Conservation (phyloP, 78 protist genomes). For the Anaeramoeba ignava region DNA sequence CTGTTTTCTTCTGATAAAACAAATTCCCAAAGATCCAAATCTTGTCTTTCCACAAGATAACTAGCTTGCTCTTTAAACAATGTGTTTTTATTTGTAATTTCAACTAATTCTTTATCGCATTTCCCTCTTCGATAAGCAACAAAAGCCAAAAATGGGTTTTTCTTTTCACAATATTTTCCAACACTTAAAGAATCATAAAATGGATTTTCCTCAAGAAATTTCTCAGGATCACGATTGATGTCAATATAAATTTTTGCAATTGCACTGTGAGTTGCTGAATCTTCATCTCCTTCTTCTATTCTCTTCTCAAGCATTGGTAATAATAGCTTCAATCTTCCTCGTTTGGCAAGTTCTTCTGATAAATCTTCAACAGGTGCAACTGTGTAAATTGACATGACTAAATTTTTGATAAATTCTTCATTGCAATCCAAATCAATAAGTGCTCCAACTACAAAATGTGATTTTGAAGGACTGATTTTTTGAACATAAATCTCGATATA, state of each 20-base stretch:
- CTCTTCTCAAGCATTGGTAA: constrained; percentile 92
- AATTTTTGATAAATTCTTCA: constrained; percentile 74
- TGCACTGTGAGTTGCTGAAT: constrained; percentile 86
- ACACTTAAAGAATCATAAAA: constrained; percentile 24
- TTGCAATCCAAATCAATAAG: constrained; percentile 80
- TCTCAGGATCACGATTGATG: constrained; percentile 65
- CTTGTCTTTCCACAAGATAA: constrained; percentile 85
- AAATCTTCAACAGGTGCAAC: constrained; percentile 75
- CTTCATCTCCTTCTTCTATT: constrained; percentile 4
- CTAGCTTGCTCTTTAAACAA: constrained; percentile 92
- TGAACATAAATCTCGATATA: constrained; percentile 89
- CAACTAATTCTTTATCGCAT: constrained; percentile 90
- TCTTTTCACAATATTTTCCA: constrained; percentile 85
- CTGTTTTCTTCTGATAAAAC: constrained; percentile 79
- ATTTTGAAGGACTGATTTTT: constrained; percentile 38
- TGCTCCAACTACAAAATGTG: constrained; percentile 92
- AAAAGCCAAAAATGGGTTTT: constrained; percentile 90
- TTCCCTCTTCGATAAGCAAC: constrained; percentile 41
- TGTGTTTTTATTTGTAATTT: constrained; percentile 76
- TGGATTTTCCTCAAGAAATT: constrained; percentile 78
- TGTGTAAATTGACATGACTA: constrained; percentile 60
- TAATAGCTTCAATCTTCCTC: constrained; percentile 85
- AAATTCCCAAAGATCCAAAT: constrained; percentile 89
- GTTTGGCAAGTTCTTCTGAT: constrained; percentile 83
- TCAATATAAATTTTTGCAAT: constrained; percentile 96